Base-by-base conservation (phyloP, 108 stramenopile species). In the Cyclotella distinguenda region DNA sequence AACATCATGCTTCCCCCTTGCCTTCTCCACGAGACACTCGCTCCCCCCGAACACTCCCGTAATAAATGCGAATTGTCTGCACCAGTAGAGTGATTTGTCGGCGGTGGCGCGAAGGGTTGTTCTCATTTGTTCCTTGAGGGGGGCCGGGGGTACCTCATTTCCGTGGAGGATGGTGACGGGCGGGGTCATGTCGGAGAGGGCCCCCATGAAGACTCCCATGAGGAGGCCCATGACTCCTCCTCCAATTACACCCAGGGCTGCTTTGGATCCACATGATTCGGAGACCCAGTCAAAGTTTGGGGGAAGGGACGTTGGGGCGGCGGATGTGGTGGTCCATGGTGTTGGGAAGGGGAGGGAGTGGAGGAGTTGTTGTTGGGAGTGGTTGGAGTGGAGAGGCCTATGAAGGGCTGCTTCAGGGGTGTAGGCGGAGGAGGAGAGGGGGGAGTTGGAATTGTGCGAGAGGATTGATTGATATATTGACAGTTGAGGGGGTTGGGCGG, bases 11-110 rank as follows among this genome's bases (percentile, higher is more conserved):
- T 92, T 94, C 45, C 93, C 96, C 26, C 96, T 59, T 73, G 78
- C 89, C 74, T 97, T 97, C 69, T 97, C 96, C 21, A 97, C 94
- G 35, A 95, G 68, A 68, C 94, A 95, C 56, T 95, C 94, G 15
- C 81, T 76, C 52, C 89, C 93, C 19, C 89, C 88, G 70, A 95
- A 95, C 7, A 95, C 88, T 9, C 93, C 96, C 0, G 96, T 95
- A 49, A 97, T 89, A 66, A 97, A 93, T 15, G 93, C 96, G 79
- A 97, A 97, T 48, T 88, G 85, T 42, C 85, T 62, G 68, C 89
- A 88, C 92, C 92, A 95, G 44, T 92, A 94, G 18, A 89, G n/a
- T 13, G 85, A 84, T 66, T 95, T 97, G 27, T 88, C 90, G 1
- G 78, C 86, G 15, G 91, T 93, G 10, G 89, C 86, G 31, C 90